phyloP scores from a whole-genome alignment of 2,329 filamentous ascomycete species.

The Hypoxylon sp. region DNA sequence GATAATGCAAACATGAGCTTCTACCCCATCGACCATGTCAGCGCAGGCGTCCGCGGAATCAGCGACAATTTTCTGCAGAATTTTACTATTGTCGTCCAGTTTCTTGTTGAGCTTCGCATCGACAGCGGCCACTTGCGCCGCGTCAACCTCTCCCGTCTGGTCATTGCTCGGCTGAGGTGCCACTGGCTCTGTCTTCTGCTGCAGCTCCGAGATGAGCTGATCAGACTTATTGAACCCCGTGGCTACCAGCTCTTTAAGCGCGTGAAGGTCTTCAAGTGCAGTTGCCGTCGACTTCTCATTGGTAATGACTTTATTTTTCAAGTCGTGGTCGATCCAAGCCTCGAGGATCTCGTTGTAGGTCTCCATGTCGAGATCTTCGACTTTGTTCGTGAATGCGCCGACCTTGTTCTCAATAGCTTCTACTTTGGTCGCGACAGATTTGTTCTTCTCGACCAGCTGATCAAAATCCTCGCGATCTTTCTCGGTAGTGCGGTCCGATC shows the following conservation, averaged over 20 bases:
- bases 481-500: conserved; percentile 3
- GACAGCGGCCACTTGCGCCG: not conserved
- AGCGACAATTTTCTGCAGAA: conserved; percentile 11
- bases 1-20: conserved; percentile 8
- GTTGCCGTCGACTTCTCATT: conserved; percentile 4
- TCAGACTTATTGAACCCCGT: conserved; percentile 7
- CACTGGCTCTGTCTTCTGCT: not conserved
- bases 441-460: conserved; percentile 13
- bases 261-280: conserved; percentile 10
- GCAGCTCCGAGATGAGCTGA: conserved; percentile 4
- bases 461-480: not conserved
- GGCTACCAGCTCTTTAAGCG: conserved; percentile 6
- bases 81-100: not conserved
- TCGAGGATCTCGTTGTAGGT: conserved; percentile 32
- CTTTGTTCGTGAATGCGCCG: conserved; percentile 8
- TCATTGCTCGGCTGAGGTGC: not conserved
- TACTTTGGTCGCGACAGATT: conserved; percentile 4
- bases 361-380: conserved; percentile 27
- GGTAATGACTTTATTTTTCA: conserved; percentile 22
- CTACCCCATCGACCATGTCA: conserved; percentile 30
- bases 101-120: conserved; percentile 17
- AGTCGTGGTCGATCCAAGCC: conserved; percentile 28
- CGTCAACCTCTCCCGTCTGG: not conserved
- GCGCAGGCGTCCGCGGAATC: conserved; percentile 22
- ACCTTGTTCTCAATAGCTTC: conserved; percentile 18